Conservation (phyloP, 1,139 yeast species). For the Groenewaldozyma sp. region DNA sequence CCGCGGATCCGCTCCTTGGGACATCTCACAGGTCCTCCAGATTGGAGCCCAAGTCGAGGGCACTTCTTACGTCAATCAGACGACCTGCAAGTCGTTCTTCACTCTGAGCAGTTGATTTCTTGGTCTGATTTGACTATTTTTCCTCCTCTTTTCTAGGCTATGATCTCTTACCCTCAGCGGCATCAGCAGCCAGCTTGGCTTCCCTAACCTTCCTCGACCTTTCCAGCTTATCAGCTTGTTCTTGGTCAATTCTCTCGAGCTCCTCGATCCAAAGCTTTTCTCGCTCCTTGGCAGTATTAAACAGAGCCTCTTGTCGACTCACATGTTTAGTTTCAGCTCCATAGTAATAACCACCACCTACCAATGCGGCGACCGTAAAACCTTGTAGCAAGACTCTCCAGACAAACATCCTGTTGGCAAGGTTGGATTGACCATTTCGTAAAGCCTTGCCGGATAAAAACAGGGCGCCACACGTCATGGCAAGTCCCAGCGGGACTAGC, state of each 20-base stretch:
- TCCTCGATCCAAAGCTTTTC: constrained; percentile 88
- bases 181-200: constrained; percentile 6
- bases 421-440: constrained; percentile 58
- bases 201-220: constrained; percentile 18
- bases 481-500: constrained; percentile 61
- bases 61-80: not conserved
- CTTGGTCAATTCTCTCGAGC: constrained; percentile 73
- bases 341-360: constrained; percentile 64
- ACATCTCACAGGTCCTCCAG: not conserved
- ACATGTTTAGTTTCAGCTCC: constrained; percentile 35
- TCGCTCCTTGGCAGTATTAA: constrained; percentile 75
- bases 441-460: constrained; percentile 69
- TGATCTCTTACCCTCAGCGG: not conserved
- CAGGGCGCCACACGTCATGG: constrained; percentile 76
- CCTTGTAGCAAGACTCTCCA: constrained; percentile 87
- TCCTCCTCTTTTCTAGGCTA: not conserved
- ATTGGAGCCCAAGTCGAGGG: not conserved
- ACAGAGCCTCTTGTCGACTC: constrained; percentile 45
- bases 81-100: not conserved
- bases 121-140: not conserved
- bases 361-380: constrained; percentile 69
- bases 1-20: constrained; percentile 12
- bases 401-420: constrained; percentile 79
- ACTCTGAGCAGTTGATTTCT: no score
- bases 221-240: constrained; percentile 41